Conservation (phyloP, 2,329 filamentous ascomycete species). For the Penicillium griseofulvum region DNA sequence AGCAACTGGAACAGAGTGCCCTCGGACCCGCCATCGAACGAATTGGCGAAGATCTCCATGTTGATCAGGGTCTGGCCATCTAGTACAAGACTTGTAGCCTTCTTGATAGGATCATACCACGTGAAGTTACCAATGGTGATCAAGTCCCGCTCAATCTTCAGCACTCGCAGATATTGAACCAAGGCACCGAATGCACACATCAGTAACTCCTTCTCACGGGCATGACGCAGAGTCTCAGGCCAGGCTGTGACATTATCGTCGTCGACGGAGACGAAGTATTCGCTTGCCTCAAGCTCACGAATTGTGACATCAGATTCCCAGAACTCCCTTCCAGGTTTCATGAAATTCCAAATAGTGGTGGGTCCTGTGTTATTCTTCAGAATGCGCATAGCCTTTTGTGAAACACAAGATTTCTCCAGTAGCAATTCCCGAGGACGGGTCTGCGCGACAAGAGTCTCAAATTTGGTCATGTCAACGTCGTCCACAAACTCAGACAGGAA, state of each 20-base stretch:
- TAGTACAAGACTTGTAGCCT: slow-evolving; percentile 81
- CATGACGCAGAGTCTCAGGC: slow-evolving; percentile 71
- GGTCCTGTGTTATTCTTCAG: slow-evolving; percentile 93
- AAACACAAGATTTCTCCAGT: slow-evolving; percentile 81
- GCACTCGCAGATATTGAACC: slow-evolving; percentile 76
- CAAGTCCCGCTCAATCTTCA: slow-evolving; percentile 86
- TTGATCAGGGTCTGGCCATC: slow-evolving; percentile 97
- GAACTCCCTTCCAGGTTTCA: slow-evolving; percentile 85
- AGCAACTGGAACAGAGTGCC: slow-evolving; percentile 88
- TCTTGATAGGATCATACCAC: slow-evolving; percentile 89
- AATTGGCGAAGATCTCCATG: slow-evolving; percentile 94
- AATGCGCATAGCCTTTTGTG: slow-evolving; percentile 84
- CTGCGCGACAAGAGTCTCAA: slow-evolving; percentile 94
- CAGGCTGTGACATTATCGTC: slow-evolving; percentile 64
- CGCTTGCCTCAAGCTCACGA: slow-evolving; percentile 74
- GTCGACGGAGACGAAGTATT: slow-evolving; percentile 69
- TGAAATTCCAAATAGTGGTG: slow-evolving; percentile 90
- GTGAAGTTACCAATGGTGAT: slow-evolving; percentile 88
- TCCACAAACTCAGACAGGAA: slow-evolving; percentile 89
- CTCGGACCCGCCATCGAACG: slow-evolving; percentile 76
- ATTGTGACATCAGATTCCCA: slow-evolving; percentile 81
- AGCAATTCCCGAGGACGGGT: slow-evolving; percentile 84
- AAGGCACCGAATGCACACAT: slow-evolving; percentile 92
- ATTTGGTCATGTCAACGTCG: slow-evolving; percentile 89
- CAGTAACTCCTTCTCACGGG: slow-evolving; percentile 72